Evolutionary conservation across 331 rosid species (phyloP), one percentile per base, ranked within the genome.

Genomic region (Saraca asoca): DNA sequence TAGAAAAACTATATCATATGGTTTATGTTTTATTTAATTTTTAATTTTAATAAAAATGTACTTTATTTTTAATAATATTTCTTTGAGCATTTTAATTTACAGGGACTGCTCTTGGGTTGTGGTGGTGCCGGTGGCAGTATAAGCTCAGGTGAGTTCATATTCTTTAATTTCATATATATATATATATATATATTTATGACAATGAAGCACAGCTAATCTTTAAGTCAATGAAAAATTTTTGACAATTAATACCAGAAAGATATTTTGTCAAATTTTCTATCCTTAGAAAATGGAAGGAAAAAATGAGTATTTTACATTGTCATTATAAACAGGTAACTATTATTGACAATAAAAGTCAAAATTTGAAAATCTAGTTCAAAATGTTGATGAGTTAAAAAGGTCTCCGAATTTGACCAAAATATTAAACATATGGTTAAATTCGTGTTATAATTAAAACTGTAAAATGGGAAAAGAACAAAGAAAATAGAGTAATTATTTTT

Each of bases 31-130:
- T 14, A 0, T 51, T 24, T 24, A 3, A 24, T 24, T 24, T 24
- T 24, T 24, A 24, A 24, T 24, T 24, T 24, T 24, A 24, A 1
- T 24, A 24, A 24, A 24, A 24, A 39, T 39, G 11, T 2, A 39
- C 9, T 10, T 42, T 42, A 42, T 0, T 46, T 43, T 48, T 7
- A 14, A 55, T 58, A 19, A 24, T 63, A 29, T 53, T 66, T 73
- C 7, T 68, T 50, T 64, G 16, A 49, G 46, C 7, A 72, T 66
- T 61, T 63, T 49, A 20, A 49, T 59, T n/a, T 17, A 18, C 62
- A 93, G 98, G 98, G 97, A 15, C 54, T 85, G 53, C 80, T 90
- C 64, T 58, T 84, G 70, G 91, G 86, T 20, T 74, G 87, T 78
- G 81, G 83, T 51, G 85, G 89, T 71, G 82, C 77, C 49, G 97